Percentiles rank a stretch among this genome's conserved stretches.
Evolutionary conservation across 169 alveolate species (phyloP).

Genomic region (Neospora caninum): DNA sequence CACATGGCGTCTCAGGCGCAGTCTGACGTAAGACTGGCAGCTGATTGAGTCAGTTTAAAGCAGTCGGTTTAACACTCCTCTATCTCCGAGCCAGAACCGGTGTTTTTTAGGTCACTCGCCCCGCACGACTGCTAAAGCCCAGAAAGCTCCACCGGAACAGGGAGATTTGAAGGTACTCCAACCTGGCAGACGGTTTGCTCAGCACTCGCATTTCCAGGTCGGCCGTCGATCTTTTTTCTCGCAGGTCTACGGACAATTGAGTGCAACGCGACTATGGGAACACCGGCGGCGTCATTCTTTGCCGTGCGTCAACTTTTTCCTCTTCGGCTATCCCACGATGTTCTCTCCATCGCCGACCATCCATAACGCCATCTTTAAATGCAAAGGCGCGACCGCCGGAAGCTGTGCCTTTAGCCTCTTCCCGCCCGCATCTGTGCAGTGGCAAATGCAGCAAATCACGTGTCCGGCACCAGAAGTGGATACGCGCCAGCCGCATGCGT

Average conservation of each 20-base stretch:
- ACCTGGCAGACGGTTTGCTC: too few relatives aligned
- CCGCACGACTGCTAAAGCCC: too few relatives aligned
- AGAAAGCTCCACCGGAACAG: too few relatives aligned
- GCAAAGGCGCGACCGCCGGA: background rate
- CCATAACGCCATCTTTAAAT: background rate
- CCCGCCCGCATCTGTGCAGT: conserved; percentile 1
- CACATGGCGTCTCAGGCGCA: too few relatives aligned
- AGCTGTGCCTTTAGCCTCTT: background rate
- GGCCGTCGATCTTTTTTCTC: background rate
- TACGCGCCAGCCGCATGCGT: background rate
- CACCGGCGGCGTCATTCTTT: background rate
- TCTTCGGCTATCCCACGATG: conserved; percentile 32
- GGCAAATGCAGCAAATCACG: background rate
- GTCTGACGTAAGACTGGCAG: too few relatives aligned
- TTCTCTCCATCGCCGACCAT: conserved; percentile 29
- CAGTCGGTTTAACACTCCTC: too few relatives aligned
- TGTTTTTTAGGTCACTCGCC: too few relatives aligned
- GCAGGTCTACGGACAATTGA: conserved; percentile 23
- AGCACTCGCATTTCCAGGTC: background rate
- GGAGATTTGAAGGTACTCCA: too few relatives aligned
- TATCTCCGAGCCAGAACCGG: too few relatives aligned
- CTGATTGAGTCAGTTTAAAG: too few relatives aligned
- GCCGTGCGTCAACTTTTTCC: conserved; percentile 2
- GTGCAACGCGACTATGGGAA: background rate
- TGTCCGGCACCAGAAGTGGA: background rate